Base-by-base conservation (phyloP, 345 rosid species). In the Camelina laxa region DNA sequence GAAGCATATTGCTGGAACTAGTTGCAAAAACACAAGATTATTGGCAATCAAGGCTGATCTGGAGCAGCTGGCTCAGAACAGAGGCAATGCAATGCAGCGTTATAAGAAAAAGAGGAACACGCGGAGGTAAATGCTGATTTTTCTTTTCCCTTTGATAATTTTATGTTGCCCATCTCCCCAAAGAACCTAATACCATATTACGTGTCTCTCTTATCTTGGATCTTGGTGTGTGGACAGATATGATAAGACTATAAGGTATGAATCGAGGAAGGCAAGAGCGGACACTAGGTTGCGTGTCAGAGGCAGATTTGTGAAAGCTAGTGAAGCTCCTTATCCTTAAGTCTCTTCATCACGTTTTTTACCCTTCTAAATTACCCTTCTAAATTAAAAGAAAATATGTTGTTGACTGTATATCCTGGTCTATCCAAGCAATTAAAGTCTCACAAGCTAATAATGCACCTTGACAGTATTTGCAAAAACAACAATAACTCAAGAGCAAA, bases 191-290 rank as follows among this genome's bases (percentile, higher is more conserved):
- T 31, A 65, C 36, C 2, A 1, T 44, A 44, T 51, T 41, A 53
- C 2, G 11, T 57, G 10, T 56, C 39, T 56, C n/a, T 2, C 39
- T 20, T 45, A 15, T 35, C 19, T 54, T 41, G 67, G 65, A 42
- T 47, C 24, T 9, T 36, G 39, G 73, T 50, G n/a, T n/a, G 44
- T 30, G 16, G 41, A 77, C 75, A 94, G 98, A 79, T 94, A 84
- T 65, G 97, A 91, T 60, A 94, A 94, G 81, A 95, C 87, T 76
- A 90, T 94, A 17, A 90, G 96, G 16, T 94, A 94, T 31, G 98
- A 90, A 84, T 90, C 98, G 3, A 88, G 98, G 84, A 94, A 91
- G 84, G 95, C 92, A 36, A 86, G 97, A 81, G 98, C 98, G 36
- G 98, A 90, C 47, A 90, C 95, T 0, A 90, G 97, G 84, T 85